Percentiles rank a stretch among this genome's conserved stretches.
Evolutionary conservation across 176 grass and related monocot species (phyloP).

Genomic region (Rhipidocladum racemiflorum): DNA sequence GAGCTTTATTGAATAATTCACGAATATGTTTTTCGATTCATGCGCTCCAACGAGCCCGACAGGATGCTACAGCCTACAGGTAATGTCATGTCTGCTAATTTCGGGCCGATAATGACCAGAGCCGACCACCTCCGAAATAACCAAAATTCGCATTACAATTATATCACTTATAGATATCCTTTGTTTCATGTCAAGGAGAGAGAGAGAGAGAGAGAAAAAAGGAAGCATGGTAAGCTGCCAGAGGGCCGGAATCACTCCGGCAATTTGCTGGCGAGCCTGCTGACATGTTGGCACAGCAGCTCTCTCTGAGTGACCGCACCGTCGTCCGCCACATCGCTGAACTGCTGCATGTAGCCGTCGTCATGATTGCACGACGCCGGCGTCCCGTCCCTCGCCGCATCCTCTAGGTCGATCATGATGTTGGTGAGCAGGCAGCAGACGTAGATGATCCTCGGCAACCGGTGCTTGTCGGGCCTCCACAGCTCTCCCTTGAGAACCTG

Average conservation of each 20-base stretch:
- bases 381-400: conserved; percentile 13
- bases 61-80: not conserved
- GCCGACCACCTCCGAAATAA: not conserved
- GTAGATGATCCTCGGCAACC: conserved; percentile 64
- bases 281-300: conserved; percentile 31
- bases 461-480: conserved; percentile 69
- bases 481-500: conserved; percentile 56
- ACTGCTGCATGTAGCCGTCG: conserved; percentile 45
- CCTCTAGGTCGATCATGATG: conserved; percentile 60
- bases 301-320: conserved; percentile 37
- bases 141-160: conserved; percentile 1
- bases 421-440: conserved; percentile 70
- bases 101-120: not conserved
- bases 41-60: not conserved
- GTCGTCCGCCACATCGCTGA: conserved; percentile 39
- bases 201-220: not conserved
- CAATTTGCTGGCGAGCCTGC: not conserved
- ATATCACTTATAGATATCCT: not conserved
- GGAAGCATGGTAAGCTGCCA: not conserved
- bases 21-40: not conserved
- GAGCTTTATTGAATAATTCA: not conserved
- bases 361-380: conserved; percentile 42
- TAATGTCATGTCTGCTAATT: not conserved
- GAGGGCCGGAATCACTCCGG: conserved; percentile 7
- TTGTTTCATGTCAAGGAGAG: conserved; percentile 2